phyloP scores from a whole-genome alignment of 2,329 filamentous ascomycete species.

The Cercospora sp. region DNA sequence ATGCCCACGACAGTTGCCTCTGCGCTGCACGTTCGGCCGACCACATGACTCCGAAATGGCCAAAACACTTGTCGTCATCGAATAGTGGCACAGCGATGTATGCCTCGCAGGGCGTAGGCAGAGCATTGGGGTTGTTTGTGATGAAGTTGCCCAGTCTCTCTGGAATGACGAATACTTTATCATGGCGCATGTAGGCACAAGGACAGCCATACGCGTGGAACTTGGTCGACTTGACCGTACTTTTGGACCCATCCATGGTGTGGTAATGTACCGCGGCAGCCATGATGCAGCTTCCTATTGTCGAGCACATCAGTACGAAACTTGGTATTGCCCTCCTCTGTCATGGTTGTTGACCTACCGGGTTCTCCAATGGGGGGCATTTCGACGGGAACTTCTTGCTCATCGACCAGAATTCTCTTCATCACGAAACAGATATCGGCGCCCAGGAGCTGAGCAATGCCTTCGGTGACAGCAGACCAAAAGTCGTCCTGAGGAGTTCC shows the following conservation, averaged over 20 bases:
- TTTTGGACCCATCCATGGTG: slow-evolving; percentile 58
- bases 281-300: slow-evolving; percentile 61
- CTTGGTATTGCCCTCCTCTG: neutral
- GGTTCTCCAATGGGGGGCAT: slow-evolving; percentile 61
- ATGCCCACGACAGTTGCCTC: slow-evolving; percentile 63
- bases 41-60: slow-evolving; percentile 74
- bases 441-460: slow-evolving; percentile 62
- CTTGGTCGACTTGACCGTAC: slow-evolving; percentile 61
- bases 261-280: slow-evolving; percentile 65
- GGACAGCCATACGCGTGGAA: slow-evolving; percentile 66
- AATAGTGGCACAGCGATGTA: slow-evolving; percentile 69
- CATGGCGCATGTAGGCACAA: slow-evolving; percentile 69
- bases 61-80: slow-evolving; percentile 64
- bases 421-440: slow-evolving; percentile 70
- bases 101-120: slow-evolving; percentile 64
- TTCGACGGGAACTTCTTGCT: slow-evolving; percentile 59
- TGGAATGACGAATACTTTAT: slow-evolving; percentile 69
- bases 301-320: neutral
- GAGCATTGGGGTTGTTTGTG: slow-evolving; percentile 60
- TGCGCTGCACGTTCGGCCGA: slow-evolving; percentile 60
- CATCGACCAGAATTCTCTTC: slow-evolving; percentile 62
- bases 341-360: neutral
- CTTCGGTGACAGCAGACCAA: slow-evolving; percentile 65
- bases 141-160: slow-evolving; percentile 61
- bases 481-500: slow-evolving; percentile 59